A percentile compares a stretch with the other conserved stretches of the same genome.
Conservation (phyloP, 495 filamentous ascomycete genomes). For the Xylaria grammica region DNA sequence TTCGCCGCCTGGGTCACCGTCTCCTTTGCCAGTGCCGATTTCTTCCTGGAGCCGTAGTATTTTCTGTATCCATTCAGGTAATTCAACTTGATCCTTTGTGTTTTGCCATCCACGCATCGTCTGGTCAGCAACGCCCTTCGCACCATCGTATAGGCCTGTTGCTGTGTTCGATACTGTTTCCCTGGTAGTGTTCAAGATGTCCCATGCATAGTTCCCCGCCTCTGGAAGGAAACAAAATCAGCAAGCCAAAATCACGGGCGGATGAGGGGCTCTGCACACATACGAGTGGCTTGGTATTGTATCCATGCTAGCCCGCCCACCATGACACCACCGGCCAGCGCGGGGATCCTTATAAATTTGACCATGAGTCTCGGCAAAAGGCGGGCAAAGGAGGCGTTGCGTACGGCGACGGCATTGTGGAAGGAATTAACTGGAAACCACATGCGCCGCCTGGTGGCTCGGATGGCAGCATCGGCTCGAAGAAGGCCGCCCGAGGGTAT, state of each 20-base stretch:
- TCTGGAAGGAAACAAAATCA: constrained; percentile 55
- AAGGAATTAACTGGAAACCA: constrained; percentile 81
- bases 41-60: constrained; percentile 66
- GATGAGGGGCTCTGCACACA: constrained; percentile 38
- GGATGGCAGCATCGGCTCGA: constrained; percentile 65
- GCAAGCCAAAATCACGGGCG: not conserved
- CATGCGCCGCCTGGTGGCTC: constrained; percentile 62
- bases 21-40: constrained; percentile 44
- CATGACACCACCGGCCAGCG: constrained; percentile 87
- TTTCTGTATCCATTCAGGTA: constrained; percentile 86
- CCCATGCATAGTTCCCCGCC: constrained; percentile 87
- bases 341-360: constrained; percentile 85
- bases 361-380: constrained; percentile 86
- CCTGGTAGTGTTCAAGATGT: constrained; percentile 72
- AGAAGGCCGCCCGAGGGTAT: constrained; percentile 70
- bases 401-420: constrained; percentile 83
- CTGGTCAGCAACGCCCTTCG: constrained; percentile 76
- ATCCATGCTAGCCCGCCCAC: constrained; percentile 88
- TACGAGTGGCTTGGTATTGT: constrained; percentile 94
- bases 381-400: constrained; percentile 84
- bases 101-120: constrained; percentile 80
- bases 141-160: constrained; percentile 67
- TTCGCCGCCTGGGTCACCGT: constrained; percentile 51
- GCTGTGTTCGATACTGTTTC: constrained; percentile 71
- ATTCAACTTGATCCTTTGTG: constrained; percentile 75